Conservation (phyloP, 2,329 filamentous ascomycete species). For the Penicillium sp. region DNA sequence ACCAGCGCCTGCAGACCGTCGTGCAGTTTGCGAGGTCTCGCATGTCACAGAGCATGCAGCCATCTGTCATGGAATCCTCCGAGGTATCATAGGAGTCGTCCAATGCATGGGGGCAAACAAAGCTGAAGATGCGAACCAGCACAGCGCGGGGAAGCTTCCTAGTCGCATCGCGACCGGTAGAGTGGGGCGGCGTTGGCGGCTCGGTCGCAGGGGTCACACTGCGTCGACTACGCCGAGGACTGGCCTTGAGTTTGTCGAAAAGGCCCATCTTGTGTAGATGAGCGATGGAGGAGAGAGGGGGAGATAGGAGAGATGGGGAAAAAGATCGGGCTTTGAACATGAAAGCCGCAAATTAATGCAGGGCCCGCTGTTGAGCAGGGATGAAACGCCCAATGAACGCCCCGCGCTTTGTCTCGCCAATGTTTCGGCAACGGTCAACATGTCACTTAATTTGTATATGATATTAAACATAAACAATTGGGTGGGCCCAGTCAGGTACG, state of each 20-base stretch:
- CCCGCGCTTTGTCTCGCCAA: neutral
- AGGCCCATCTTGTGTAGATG: conserved; percentile 29
- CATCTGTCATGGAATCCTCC: conserved; percentile 75
- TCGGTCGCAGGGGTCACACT: conserved; percentile 28
- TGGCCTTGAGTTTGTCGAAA: conserved; percentile 30
- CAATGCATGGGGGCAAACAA: conserved; percentile 77
- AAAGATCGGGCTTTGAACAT: conserved; percentile 1
- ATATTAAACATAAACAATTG: neutral
- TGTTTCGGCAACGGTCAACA: neutral
- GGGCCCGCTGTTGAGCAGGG: conserved; percentile 5
- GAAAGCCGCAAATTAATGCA: conserved; percentile 9
- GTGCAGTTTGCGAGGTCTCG: conserved; percentile 81
- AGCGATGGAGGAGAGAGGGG: neutral
- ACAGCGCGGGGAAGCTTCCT: conserved; percentile 65
- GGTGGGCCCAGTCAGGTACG: neutral
- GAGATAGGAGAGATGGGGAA: neutral
- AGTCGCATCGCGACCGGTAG: conserved; percentile 37
- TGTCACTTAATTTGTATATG: neutral
- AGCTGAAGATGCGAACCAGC: conserved; percentile 73
- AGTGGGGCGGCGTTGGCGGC: conserved; percentile 19
- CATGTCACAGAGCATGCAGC: conserved; percentile 91
- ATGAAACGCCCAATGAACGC: conserved; percentile 9
- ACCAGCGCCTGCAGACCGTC: conserved; percentile 73
- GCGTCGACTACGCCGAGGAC: conserved; percentile 21
- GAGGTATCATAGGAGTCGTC: conserved; percentile 80